Evolutionary conservation across 768 basidiomycete species (phyloP), one percentile per base, ranked within the genome.

Genomic region (Pleurotus ostreatus): DNA sequence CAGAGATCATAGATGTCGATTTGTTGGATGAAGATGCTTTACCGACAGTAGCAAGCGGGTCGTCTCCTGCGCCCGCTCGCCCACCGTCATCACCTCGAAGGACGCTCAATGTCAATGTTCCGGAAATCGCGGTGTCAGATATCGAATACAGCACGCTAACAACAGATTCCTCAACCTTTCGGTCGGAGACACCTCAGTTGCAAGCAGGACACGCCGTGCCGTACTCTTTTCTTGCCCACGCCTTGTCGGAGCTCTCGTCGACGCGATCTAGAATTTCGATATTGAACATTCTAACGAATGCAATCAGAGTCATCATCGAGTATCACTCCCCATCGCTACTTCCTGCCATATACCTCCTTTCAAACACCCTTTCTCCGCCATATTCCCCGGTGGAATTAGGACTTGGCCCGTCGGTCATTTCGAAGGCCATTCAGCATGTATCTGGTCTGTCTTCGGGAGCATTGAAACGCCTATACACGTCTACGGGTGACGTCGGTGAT

Each of bases 401-500:
- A 18, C 72, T 91, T 18, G 89, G 89, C 1, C 73, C 79, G 13
- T 85, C 85, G 18, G 75, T 86, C 51, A 80, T 91, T 54, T 83
- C 84, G 1, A 83, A 81, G 57, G 82, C 86, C 5, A 80, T 91
- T n/a, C 85, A 84, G 63, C 78, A 84, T 58, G 79, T 88, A 30
- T 91, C 88, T 13, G 88, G 89, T 18, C 71, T 89, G 26, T 78
- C 81, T 4, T 62, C 77, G 16, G 68, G 75, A 6, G 78, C 85
- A 11, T 77, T 88, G 46, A 84, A 74, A 68, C 79, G 74, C 55
- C 68, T 93, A 12, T 90, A 91, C 67, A 87, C 85, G 59, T 72
- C 79, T 44, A 82, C 76, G 34, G 94, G 94, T 3, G 94, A 97
- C 69, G 80, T 84, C 22, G 94, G 94, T 0, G 92, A 94, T 65